phyloP scores from a whole-genome alignment of 345 rosid species.

The Linum lewisii region DNA sequence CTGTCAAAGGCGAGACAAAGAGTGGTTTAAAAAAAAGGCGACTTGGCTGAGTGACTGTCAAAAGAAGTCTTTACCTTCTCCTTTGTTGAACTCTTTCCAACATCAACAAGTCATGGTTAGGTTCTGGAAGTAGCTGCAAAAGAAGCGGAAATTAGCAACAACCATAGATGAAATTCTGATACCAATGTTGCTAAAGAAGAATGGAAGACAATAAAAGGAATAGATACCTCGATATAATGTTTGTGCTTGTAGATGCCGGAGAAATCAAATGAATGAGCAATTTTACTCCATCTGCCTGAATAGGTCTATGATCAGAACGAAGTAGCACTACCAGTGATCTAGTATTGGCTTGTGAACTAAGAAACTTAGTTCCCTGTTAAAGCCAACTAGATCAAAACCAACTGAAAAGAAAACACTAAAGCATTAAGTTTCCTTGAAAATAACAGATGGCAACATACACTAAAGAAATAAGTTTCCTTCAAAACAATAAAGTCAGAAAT shows the following conservation, averaged over 20 bases:
- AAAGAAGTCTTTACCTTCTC: slow-evolving; percentile 91
- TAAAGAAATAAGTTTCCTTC: no score
- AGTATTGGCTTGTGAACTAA: no score
- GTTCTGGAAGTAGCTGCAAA: slow-evolving; percentile 67
- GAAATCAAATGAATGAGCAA: slow-evolving; percentile 71
- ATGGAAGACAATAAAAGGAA: slow-evolving; percentile 1
- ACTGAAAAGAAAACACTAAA: background rate
- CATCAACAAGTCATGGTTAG: slow-evolving; percentile 66
- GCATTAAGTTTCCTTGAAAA: background rate
- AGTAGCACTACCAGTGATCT: no score
- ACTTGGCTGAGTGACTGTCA: no score
- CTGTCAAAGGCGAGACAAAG: no score
- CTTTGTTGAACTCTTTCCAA: slow-evolving; percentile 79
- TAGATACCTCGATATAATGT: slow-evolving; percentile 93
- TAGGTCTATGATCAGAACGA: no score
- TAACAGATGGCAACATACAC: background rate
- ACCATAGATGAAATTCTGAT: background rate
- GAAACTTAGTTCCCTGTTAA: background rate
- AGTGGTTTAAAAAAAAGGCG: no score
- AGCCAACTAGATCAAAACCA: background rate
- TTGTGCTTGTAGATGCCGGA: slow-evolving; percentile 98
- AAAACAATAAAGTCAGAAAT: no score
- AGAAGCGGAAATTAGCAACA: background rate
- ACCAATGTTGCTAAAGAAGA: background rate
- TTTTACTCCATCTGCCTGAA: slow-evolving; percentile 85